Percentiles rank a stretch among this genome's conserved stretches.
Conservation (phyloP, 352 stramenopile genomes). For the Globisporangium cylindrosporum region DNA sequence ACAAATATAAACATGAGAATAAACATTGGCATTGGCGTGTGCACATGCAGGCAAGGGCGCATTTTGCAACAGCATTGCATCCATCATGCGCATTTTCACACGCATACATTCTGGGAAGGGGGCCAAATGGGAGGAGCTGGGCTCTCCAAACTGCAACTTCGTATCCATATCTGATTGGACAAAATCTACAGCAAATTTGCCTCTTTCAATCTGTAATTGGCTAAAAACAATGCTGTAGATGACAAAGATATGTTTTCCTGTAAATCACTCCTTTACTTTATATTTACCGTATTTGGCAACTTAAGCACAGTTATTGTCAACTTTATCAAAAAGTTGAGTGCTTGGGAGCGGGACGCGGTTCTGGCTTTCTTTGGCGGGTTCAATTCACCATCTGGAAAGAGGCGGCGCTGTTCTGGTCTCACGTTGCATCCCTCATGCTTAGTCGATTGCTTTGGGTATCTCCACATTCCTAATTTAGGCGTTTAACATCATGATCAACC, state of each 20-base stretch:
- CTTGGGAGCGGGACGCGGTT: neutral
- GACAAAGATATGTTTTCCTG: neutral
- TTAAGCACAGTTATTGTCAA: neutral
- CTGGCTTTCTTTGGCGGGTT: constrained; percentile 6
- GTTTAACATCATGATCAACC: neutral
- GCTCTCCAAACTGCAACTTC: constrained; percentile 1
- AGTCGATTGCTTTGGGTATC: neutral
- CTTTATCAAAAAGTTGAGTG: neutral
- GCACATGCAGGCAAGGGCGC: neutral
- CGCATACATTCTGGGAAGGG: neutral
- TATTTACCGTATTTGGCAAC: neutral
- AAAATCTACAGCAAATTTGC: neutral
- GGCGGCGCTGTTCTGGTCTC: neutral
- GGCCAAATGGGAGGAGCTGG: constrained; percentile 6
- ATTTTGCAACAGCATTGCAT: neutral
- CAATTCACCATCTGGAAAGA: neutral
- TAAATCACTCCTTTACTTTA: neutral
- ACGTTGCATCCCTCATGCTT: neutral
- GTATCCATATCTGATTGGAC: neutral
- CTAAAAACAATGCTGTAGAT: neutral
- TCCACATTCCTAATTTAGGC: neutral
- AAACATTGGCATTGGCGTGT: constrained; percentile 2
- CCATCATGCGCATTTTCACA: constrained; percentile 5
- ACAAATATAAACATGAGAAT: neutral
- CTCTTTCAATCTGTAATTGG: neutral